A percentile compares a stretch with the other conserved stretches of the same genome.
phyloP scores from a whole-genome alignment of 805 yeast species.

The Wickerhamomyces ciferrii region DNA sequence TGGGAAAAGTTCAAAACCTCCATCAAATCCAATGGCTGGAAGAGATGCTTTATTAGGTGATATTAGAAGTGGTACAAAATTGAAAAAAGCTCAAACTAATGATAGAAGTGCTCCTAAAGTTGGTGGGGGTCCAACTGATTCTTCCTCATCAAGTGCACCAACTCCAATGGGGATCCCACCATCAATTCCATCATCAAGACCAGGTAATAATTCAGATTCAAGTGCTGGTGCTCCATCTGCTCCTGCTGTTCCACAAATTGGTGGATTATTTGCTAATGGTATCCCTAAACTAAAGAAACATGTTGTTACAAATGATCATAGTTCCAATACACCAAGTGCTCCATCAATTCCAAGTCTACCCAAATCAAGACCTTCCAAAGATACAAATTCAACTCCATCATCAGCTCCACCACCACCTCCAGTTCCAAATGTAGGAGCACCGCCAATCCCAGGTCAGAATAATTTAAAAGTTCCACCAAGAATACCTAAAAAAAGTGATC shows the following conservation, averaged over 20 bases:
- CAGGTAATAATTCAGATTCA: slow-evolving; percentile 11
- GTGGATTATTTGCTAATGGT: slow-evolving; percentile 58
- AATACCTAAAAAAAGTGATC: slow-evolving; percentile 11
- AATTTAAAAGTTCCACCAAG: slow-evolving; percentile 12
- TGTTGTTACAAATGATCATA: slow-evolving; percentile 17
- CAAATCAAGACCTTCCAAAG: slow-evolving; percentile 7
- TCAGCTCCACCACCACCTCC: slow-evolving; percentile 19
- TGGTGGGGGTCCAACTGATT: slow-evolving; percentile 30
- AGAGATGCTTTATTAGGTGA: slow-evolving; percentile 69
- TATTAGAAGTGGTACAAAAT: slow-evolving; percentile 62
- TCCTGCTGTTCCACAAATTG: slow-evolving; percentile 23
- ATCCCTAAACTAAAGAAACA: slow-evolving; percentile 62
- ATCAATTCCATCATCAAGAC: slow-evolving; percentile 24
- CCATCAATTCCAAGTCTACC: slow-evolving; percentile 14
- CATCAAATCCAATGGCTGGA: slow-evolving; percentile 28
- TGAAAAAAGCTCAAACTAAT: slow-evolving; percentile 61
- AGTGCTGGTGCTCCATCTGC: slow-evolving; percentile 19
- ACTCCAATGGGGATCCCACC: slow-evolving; percentile 19
- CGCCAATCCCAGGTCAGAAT: slow-evolving; percentile 15
- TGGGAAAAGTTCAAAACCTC: slow-evolving; percentile 23
- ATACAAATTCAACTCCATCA: neutral
- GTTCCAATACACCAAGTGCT: slow-evolving; percentile 14
- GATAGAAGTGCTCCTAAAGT: slow-evolving; percentile 61
- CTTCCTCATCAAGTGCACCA: slow-evolving; percentile 10
- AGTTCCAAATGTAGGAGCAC: slow-evolving; percentile 15